Evolutionary conservation across 352 stramenopile species (phyloP).

Genomic region (Globisporangium acanthophoron): DNA sequence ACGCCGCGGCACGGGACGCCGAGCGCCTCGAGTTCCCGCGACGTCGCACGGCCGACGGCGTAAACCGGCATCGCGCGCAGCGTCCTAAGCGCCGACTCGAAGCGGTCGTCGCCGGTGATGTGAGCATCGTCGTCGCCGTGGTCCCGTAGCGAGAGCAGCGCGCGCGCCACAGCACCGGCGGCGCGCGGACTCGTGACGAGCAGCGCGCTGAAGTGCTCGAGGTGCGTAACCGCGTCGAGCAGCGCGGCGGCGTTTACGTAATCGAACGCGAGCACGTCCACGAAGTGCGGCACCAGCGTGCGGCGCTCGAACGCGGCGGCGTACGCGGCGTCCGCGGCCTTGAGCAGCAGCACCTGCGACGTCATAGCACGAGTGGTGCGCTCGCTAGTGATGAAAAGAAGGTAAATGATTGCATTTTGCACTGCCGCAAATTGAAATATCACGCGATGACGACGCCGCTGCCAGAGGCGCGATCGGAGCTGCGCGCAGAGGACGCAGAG

Average conservation of each 20-base stretch:
- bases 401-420: neutral
- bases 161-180: slow-evolving; percentile 42
- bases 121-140: neutral
- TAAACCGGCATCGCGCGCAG: slow-evolving; percentile 37
- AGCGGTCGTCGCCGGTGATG: neutral
- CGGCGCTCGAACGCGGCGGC: slow-evolving; percentile 22
- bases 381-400: neutral
- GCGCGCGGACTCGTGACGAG: slow-evolving; percentile 74
- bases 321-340: slow-evolving; percentile 61
- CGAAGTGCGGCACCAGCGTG: slow-evolving; percentile 32
- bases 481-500: neutral
- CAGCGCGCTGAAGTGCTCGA: slow-evolving; percentile 52
- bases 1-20: slow-evolving; percentile 56
- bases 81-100: slow-evolving; percentile 16
- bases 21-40: slow-evolving; percentile 45
- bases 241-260: slow-evolving; percentile 50
- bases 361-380: no score
- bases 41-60: slow-evolving; percentile 65
- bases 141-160: slow-evolving; percentile 23
- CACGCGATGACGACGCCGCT: neutral
- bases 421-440: neutral
- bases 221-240: slow-evolving; percentile 25
- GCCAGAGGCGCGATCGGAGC: no score
- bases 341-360: slow-evolving; percentile 51
- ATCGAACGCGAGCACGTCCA: slow-evolving; percentile 63